Evolutionary conservation across 371 early-diverging fungal genomes (phyloP), one percentile per base, ranked within the genome.

Genomic region (Rhizomucor pusillus): DNA sequence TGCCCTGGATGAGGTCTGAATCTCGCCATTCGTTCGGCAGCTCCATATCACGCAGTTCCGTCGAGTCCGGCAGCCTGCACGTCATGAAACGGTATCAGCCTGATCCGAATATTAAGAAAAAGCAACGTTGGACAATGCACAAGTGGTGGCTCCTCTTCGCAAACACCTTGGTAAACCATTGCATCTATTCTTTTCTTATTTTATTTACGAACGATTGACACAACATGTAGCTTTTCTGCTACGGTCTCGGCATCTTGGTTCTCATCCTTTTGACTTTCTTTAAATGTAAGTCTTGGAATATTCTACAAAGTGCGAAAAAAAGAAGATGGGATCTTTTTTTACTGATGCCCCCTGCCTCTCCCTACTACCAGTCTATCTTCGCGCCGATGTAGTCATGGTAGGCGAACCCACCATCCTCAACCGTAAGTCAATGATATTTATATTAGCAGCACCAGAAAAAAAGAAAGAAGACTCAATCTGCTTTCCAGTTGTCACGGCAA

Each of bases 81-180:
- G 58, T 69, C 14, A 61, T 75, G 54, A 78, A 78, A 49, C 54
- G 71, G 34, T 65, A 64, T 37, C 40, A 47, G 5, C 60, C 63
- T 1, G 69, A 74, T 57, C 57, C 66, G 3, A 34, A 57, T 6
- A 40, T 48, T 18, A 69, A 66, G 34, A 69, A 71, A 51, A 66
- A 59, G 41, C 66, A 67, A 40, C 62, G 73, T n/a, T 84, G 84
- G 84, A 76, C 82, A 1, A 43, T 57, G 23, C 79, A 77, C 35
- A 84, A 84, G 46, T 69, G 75, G 66, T 66, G 73, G 63, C 55
- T 84, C 7, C 59, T 81, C 3, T 41, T 80, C 10, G 56, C 79
- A 11, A 84, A 84, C 43, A 79, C 79, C 6, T 22, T 81, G 49
- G 81, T 81, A 77, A n/a, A n/a, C n/a, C n/a, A n/a, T n/a, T n/a